Percentiles rank a stretch among this genome's conserved stretches.
Evolutionary conservation across 2,329 filamentous ascomycete genomes (phyloP).

Genomic region (Grosmannia penicillata): DNA sequence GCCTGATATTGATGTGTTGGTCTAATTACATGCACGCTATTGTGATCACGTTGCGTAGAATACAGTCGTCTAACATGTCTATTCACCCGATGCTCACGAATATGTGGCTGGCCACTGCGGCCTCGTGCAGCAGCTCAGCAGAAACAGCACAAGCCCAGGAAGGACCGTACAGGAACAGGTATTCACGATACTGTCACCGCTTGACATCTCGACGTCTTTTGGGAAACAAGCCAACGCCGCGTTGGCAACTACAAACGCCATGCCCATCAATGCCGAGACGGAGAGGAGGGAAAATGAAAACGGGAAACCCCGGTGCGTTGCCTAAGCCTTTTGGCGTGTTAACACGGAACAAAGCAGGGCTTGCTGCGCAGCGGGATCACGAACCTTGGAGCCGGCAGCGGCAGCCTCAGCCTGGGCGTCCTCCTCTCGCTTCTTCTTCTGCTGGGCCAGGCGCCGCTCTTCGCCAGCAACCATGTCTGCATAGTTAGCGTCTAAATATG

Average conservation of each 20-base stretch:
- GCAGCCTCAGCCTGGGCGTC: slow-evolving; percentile 6
- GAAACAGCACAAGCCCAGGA: no score
- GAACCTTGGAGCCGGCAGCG: no score
- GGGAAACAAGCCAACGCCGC: background rate
- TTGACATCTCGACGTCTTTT: background rate
- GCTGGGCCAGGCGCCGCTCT: slow-evolving; percentile 41
- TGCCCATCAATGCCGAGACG: background rate
- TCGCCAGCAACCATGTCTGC: slow-evolving; percentile 72
- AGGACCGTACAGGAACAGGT: background rate
- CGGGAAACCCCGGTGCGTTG: background rate
- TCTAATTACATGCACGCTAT: no score
- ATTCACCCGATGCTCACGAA: no score
- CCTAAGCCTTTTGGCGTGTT: background rate
- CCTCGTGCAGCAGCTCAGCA: background rate
- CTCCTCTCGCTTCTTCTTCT: slow-evolving; percentile 19
- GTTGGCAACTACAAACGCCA: background rate
- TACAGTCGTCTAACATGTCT: background rate
- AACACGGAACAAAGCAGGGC: no score
- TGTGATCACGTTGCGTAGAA: no score
- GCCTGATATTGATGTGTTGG: no score
- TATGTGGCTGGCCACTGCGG: no score
- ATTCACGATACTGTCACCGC: background rate
- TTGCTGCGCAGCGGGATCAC: slow-evolving; percentile 4
- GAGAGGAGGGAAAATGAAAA: background rate
- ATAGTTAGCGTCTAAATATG: no score